These are phyloP conservation scores for Carex scoparia DNA, from an alignment of 176 grass and related monocot genomes.

Conservation along the genomic window DNA sequence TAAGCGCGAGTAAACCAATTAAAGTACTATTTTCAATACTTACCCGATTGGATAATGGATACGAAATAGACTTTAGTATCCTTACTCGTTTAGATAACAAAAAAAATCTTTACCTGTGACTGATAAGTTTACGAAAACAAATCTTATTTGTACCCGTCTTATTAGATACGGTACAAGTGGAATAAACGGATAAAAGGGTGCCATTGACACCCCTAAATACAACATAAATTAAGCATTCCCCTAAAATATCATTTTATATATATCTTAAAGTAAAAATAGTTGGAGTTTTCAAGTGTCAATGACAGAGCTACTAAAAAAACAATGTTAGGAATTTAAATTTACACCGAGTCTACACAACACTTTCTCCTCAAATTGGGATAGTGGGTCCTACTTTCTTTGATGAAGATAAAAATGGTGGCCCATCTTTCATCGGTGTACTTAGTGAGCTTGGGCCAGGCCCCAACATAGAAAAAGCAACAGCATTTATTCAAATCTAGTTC, in stretches of 20 bases:
- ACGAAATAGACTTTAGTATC: too few species aligned
- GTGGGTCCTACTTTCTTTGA: background rate
- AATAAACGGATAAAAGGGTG: too few species aligned
- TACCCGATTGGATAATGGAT: too few species aligned
- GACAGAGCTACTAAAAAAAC: background rate
- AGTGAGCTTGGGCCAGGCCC: conserved; percentile 18
- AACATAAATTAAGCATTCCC: too few species aligned
- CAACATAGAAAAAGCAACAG: conserved; percentile 4
- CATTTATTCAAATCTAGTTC: conserved; percentile 20
- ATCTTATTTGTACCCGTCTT: too few species aligned
- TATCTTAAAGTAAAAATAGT: background rate
- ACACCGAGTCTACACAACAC: background rate
- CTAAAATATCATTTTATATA: background rate
- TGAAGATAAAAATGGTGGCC: conserved; percentile 15
- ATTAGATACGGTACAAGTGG: too few species aligned
- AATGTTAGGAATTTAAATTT: conserved; percentile 11
- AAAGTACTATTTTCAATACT: too few species aligned
- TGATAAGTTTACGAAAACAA: too few species aligned
- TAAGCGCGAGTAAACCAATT: too few species aligned
- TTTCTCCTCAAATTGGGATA: background rate
- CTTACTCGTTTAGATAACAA: too few species aligned
- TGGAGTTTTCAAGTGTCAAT: background rate
- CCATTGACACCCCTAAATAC: too few species aligned
- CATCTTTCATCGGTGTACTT: conserved; percentile 6
- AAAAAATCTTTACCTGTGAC: too few species aligned